These are phyloP conservation scores for Perilla frutescens DNA, from an alignment of 257 asterid species.

Conservation along the genomic window DNA sequence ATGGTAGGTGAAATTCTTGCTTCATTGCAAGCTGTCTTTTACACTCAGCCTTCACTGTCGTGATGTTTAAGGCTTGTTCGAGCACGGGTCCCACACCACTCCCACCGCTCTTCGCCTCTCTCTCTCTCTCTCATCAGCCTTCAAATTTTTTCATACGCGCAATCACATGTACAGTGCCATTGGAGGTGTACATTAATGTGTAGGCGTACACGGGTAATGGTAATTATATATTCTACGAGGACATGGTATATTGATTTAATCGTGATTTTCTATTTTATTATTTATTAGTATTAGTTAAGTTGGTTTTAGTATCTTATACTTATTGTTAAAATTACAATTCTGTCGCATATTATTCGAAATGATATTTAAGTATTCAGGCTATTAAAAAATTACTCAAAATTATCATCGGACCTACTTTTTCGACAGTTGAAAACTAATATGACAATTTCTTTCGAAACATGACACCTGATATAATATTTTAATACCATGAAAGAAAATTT, in stretches of 20 bases:
- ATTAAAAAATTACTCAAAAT: no score
- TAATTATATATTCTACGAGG: slow-evolving; percentile 2
- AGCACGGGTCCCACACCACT: slow-evolving; percentile 35
- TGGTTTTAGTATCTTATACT: no score
- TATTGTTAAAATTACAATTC: no score
- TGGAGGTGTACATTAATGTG: slow-evolving; percentile 13
- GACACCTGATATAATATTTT: no score
- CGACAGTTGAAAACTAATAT: no score
- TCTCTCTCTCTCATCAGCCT: not conserved
- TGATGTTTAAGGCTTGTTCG: slow-evolving; percentile 75
- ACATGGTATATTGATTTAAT: not conserved
- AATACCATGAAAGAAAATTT: no score
- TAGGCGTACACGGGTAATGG: slow-evolving; percentile 22
- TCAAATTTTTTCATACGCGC: not conserved
- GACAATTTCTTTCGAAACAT: no score
- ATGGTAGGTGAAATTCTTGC: slow-evolving; percentile 76
- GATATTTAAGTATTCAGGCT: no score
- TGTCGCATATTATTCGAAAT: no score
- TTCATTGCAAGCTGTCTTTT: slow-evolving; percentile 87
- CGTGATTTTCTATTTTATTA: not conserved
- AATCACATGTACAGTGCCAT: slow-evolving; percentile 17
- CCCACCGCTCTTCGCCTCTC: slow-evolving; percentile 44
- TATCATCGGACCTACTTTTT: no score
- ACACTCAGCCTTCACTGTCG: slow-evolving; percentile 64
- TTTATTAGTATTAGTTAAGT: not conserved